Percentiles rank a stretch among this genome's conserved stretches.
These are phyloP conservation scores for Pinus tabuliformis DNA, from an alignment of 75 land plant genomes.

Conservation along the genomic window DNA sequence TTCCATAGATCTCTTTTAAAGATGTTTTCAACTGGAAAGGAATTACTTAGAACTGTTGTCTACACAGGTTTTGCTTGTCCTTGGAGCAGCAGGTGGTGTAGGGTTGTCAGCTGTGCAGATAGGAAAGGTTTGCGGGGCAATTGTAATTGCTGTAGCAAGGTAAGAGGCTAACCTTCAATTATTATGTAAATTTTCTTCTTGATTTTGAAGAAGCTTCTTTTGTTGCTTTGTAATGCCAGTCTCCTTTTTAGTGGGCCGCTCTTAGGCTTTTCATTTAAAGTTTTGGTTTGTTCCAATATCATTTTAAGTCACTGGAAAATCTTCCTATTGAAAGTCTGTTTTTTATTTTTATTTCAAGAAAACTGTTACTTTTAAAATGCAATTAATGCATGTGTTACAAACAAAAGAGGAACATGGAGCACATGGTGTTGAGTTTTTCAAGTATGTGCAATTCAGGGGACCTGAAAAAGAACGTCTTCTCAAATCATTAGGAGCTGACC, in stretches of 20 bases:
- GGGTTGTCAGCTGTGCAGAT: constrained; percentile 96
- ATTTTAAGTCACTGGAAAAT: background rate
- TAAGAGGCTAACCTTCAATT: constrained; percentile 11
- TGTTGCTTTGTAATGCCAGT: background rate
- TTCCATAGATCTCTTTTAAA: background rate
- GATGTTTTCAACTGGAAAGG: background rate
- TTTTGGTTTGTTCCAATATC: background rate
- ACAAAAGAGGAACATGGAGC: background rate
- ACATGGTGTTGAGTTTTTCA: constrained; percentile 4
- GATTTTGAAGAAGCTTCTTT: background rate
- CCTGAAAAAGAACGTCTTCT: constrained; percentile 64
- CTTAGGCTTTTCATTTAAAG: background rate
- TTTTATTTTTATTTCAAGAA: background rate
- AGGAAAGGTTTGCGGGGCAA: constrained; percentile 90
- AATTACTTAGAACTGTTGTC: background rate
- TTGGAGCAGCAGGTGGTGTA: constrained; percentile 99
- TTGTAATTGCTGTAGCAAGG: constrained; percentile 96
- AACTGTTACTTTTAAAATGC: background rate
- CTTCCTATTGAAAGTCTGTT: background rate
- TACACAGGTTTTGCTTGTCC: constrained; percentile 83
- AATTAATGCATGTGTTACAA: background rate
- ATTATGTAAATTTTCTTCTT: background rate
- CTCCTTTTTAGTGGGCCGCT: background rate
- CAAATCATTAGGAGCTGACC: constrained; percentile 78
- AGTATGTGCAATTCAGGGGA: constrained; percentile 57